These are phyloP conservation scores for Gracilaria vermiculophylla DNA, from an alignment of 23 red algal species.

Conservation along the genomic window DNA sequence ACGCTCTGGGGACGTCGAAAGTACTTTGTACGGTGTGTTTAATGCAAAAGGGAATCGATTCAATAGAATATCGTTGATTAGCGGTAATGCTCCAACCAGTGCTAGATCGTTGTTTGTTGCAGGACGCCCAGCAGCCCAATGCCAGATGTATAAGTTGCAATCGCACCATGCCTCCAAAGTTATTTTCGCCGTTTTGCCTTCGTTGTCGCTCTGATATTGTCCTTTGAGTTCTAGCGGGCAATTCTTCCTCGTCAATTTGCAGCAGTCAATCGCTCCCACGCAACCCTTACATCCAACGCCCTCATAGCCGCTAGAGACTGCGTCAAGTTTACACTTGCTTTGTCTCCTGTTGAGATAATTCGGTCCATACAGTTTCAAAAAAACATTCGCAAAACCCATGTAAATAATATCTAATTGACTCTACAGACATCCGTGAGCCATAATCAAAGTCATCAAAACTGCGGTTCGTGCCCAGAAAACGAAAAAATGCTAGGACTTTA, in stretches of 20 bases:
- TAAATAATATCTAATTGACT: constrained; percentile 12
- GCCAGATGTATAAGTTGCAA: constrained; percentile 21
- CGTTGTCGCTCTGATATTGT: constrained; percentile 34
- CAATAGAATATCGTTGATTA: constrained; percentile 21
- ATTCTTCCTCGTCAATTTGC: constrained; percentile 28
- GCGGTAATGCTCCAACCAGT: not conserved
- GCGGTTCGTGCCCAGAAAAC: constrained; percentile 3
- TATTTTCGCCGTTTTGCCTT: constrained; percentile 27
- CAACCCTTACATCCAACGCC: not conserved
- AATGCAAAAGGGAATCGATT: not conserved
- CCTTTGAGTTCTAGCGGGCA: constrained; percentile 38
- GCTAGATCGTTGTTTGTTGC: constrained; percentile 20
- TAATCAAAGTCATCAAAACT: constrained; percentile 51
- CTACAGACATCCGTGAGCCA: not conserved
- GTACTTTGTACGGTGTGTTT: too few relatives aligned
- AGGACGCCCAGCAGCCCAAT: constrained; percentile 9
- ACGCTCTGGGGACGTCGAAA: too few relatives aligned
- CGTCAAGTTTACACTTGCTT: not conserved
- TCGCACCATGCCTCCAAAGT: constrained; percentile 39
- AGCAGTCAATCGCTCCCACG: constrained; percentile 23
- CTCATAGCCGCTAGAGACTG: not conserved
- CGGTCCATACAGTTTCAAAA: not conserved
- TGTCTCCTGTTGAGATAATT: not conserved
- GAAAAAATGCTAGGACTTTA: constrained; percentile 30
- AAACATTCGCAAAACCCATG: not conserved